Evolutionary conservation across 163 green algal species (phyloP).

Genomic region (Chlorella variabilis): DNA sequence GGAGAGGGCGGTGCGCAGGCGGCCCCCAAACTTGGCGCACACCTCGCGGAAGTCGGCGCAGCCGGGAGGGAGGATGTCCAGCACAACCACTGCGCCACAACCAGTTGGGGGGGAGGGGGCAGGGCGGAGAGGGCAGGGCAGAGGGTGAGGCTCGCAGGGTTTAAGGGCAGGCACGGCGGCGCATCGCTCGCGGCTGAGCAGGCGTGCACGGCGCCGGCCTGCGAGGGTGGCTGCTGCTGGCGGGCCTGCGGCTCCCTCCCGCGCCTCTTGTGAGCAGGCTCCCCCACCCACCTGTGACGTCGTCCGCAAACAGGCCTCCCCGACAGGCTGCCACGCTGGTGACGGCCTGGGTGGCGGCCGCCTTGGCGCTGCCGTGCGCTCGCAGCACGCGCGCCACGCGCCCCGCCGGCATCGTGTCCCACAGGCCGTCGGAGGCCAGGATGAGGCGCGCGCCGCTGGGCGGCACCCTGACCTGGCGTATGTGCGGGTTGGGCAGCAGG

Average conservation of each 20-base stretch:
- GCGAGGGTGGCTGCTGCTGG: background rate
- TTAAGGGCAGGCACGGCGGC: too few relatives aligned
- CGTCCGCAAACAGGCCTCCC: slow-evolving; percentile 38
- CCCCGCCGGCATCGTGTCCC: slow-evolving; percentile 63
- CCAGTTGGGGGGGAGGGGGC: too few relatives aligned
- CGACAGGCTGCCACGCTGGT: background rate
- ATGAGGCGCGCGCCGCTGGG: slow-evolving; percentile 52
- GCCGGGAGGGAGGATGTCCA: slow-evolving; percentile 55
- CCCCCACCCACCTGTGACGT: slow-evolving; percentile 47
- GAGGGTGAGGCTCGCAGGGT: background rate
- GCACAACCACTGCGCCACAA: slow-evolving; percentile 46
- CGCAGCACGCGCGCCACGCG: slow-evolving; percentile 50
- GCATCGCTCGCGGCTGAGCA: background rate
- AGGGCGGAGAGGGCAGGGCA: too few relatives aligned
- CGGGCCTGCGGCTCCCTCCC: background rate
- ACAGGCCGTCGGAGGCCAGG: slow-evolving; percentile 66
- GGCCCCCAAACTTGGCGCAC: slow-evolving; percentile 2
- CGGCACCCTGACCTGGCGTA: slow-evolving; percentile 37
- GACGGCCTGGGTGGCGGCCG: slow-evolving; percentile 20
- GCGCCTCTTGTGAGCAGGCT: too few relatives aligned
- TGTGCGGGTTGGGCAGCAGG: slow-evolving; percentile 75
- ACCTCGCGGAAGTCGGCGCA: slow-evolving; percentile 30
- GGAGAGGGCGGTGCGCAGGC: slow-evolving; percentile 14
- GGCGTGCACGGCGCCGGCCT: background rate
- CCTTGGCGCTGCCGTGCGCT: background rate